phyloP scores from a whole-genome alignment of 768 basidiomycete genomes.

The Aureoboletus auriporus region DNA sequence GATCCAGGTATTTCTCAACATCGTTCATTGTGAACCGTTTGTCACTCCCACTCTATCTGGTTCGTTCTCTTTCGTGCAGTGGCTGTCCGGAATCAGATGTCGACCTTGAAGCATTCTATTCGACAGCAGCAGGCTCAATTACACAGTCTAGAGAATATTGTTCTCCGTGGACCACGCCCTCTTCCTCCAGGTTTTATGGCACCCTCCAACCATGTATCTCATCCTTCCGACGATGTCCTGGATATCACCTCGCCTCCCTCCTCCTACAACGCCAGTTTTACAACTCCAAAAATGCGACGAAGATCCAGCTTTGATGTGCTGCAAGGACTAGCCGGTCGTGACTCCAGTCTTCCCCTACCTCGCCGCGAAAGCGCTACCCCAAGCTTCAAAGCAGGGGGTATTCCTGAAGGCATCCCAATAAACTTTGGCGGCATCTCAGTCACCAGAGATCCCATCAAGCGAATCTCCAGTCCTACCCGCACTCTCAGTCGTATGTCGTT shows the following conservation, averaged over 20 bases:
- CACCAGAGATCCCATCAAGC: constrained; percentile 41
- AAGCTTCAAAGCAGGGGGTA: constrained; percentile 45
- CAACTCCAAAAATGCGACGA: constrained; percentile 50
- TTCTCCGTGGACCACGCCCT: constrained; percentile 66
- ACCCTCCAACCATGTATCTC: constrained; percentile 36
- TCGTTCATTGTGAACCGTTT: constrained; percentile 19
- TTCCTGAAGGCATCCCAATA: constrained; percentile 72
- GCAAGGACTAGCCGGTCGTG: constrained; percentile 68
- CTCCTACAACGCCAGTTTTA: constrained; percentile 29
- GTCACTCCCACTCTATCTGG: constrained; percentile 19
- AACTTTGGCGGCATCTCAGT: constrained; percentile 42
- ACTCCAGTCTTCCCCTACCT: constrained; percentile 71
- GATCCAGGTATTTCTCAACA: constrained; percentile 55
- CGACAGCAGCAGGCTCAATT: constrained; percentile 82
- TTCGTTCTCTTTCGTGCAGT: constrained; percentile 44
- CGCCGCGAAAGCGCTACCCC: constrained; percentile 43
- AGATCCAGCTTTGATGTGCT: constrained; percentile 72
- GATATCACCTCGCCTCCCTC: constrained; percentile 30
- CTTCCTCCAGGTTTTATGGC: constrained; percentile 39
- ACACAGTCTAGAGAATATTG: constrained; percentile 60
- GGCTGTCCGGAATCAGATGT: constrained; percentile 73
- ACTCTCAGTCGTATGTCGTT: constrained; percentile 70
- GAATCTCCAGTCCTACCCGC: constrained; percentile 68
- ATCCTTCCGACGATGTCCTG: constrained; percentile 31
- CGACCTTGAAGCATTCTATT: constrained; percentile 77